Conservation (phyloP, 2,329 filamentous ascomycete species). For the Sporothrix globosa region DNA sequence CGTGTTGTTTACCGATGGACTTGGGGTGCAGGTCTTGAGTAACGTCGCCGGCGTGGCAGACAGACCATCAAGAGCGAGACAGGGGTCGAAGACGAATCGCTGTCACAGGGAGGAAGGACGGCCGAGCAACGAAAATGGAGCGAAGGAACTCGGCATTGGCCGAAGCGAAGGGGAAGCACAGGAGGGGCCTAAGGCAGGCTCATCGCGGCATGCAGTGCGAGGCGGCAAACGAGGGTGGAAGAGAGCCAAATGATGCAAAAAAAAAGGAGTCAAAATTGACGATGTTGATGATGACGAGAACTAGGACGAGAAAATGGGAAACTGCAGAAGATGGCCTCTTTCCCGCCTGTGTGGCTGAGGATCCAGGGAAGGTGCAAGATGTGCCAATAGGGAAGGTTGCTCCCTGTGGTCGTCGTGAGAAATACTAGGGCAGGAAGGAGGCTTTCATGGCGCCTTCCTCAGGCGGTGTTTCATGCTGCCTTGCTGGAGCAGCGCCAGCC, state of each 20-base stretch:
- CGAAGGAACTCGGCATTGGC: constrained; percentile 14
- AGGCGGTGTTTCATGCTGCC: constrained; percentile 25
- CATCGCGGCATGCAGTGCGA: constrained; percentile 15
- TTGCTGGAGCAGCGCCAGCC: constrained; percentile 6
- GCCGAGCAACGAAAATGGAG: constrained; percentile 22
- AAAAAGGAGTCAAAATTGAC: neutral
- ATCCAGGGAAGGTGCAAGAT: constrained; percentile 19
- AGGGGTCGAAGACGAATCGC: neutral
- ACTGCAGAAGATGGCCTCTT: neutral
- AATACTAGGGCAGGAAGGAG: constrained; percentile 13
- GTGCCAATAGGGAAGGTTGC: constrained; percentile 23
- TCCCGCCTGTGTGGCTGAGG: constrained; percentile 18
- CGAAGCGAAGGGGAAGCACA: neutral
- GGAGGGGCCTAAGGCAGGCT: constrained; percentile 14
- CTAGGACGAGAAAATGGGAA: neutral
- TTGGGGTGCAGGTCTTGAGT: neutral
- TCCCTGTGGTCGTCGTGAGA: constrained; percentile 4
- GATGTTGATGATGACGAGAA: neutral
- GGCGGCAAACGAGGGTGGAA: constrained; percentile 2
- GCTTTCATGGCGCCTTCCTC: constrained; percentile 12
- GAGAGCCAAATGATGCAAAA: neutral
- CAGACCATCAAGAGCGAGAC: neutral
- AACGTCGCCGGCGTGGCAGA: neutral
- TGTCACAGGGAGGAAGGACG: constrained; percentile 1
- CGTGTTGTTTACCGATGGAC: constrained; percentile 18